phyloP scores from a whole-genome alignment of 2,329 filamentous ascomycete species.

The Septoria linicola region DNA sequence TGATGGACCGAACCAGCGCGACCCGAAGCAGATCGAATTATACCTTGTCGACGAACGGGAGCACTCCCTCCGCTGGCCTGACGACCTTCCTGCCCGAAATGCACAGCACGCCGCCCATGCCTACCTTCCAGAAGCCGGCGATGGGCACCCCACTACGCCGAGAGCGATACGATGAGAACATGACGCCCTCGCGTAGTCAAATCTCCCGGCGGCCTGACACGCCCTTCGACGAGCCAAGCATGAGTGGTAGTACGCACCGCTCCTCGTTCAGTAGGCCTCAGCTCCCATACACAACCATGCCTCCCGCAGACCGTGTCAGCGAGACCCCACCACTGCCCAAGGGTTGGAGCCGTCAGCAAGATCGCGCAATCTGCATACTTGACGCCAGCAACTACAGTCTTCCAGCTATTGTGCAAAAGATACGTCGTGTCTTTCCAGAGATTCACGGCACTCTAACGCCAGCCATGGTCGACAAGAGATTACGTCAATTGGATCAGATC shows the following conservation, averaged over 20 bases:
- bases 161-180: conserved; percentile 8
- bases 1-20: conserved; percentile 26
- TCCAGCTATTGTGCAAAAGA: conserved; percentile 32
- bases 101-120: conserved; percentile 35
- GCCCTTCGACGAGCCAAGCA: not conserved
- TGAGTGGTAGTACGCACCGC: not conserved
- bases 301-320: conserved; percentile 28
- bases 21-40: conserved; percentile 16
- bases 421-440: conserved; percentile 35
- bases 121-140: conserved; percentile 33
- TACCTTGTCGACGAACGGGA: conserved; percentile 22
- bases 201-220: not conserved
- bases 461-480: conserved; percentile 38
- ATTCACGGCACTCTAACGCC: conserved; percentile 33
- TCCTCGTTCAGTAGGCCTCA: not conserved
- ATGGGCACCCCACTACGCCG: conserved; percentile 16
- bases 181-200: conserved; percentile 15
- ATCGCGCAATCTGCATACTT: conserved; percentile 39
- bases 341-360: conserved; percentile 35
- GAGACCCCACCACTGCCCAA: conserved; percentile 35
- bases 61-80: conserved; percentile 10
- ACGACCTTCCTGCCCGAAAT: conserved; percentile 33
- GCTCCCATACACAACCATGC: conserved; percentile 13
- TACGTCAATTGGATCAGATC: conserved; percentile 38
- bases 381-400: conserved; percentile 35